phyloP scores from a whole-genome alignment of 2,329 filamentous ascomycete species.

The Fusarium sp. region DNA sequence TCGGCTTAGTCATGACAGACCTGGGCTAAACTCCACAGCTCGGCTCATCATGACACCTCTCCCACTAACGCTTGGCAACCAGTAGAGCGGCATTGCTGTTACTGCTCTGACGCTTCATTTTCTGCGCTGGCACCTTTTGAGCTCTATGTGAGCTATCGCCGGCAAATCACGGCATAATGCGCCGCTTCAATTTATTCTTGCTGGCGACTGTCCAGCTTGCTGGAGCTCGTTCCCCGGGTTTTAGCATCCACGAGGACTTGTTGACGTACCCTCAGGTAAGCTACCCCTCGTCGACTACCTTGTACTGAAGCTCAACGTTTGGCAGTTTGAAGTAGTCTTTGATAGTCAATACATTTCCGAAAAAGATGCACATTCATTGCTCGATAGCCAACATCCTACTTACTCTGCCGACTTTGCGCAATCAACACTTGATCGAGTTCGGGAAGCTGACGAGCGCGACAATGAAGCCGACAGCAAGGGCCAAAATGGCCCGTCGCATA shows the following conservation, averaged over 20 bases:
- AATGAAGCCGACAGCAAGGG: constrained; percentile 41
- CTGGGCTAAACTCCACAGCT: constrained; percentile 34
- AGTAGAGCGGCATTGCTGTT: constrained; percentile 2
- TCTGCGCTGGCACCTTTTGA: constrained; percentile 15
- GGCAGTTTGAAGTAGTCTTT: constrained; percentile 82
- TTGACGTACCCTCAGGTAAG: constrained; percentile 86
- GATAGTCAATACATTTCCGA: constrained; percentile 77
- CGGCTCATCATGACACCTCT: constrained; percentile 46
- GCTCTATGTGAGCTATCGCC: constrained; percentile 43
- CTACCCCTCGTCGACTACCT: constrained; percentile 13
- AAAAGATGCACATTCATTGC: constrained; percentile 70
- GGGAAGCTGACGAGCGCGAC: constrained; percentile 40
- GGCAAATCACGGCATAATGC: constrained; percentile 55
- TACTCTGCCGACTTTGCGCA: constrained; percentile 53
- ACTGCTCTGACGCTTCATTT: constrained; percentile 17
- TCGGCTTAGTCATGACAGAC: constrained; percentile 24
- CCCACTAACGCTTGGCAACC: constrained; percentile 32
- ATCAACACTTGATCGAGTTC: constrained; percentile 50
- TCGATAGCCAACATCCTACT: constrained; percentile 56
- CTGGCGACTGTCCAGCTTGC: constrained; percentile 57
- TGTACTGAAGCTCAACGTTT: constrained; percentile 17
- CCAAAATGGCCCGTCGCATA: constrained; percentile 43
- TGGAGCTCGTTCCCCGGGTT: constrained; percentile 63
- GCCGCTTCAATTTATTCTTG: constrained; percentile 57
- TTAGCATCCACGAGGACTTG: constrained; percentile 89